phyloP scores from a whole-genome alignment of 2,329 filamentous ascomycete species.

The Exophiala aquamarina region DNA sequence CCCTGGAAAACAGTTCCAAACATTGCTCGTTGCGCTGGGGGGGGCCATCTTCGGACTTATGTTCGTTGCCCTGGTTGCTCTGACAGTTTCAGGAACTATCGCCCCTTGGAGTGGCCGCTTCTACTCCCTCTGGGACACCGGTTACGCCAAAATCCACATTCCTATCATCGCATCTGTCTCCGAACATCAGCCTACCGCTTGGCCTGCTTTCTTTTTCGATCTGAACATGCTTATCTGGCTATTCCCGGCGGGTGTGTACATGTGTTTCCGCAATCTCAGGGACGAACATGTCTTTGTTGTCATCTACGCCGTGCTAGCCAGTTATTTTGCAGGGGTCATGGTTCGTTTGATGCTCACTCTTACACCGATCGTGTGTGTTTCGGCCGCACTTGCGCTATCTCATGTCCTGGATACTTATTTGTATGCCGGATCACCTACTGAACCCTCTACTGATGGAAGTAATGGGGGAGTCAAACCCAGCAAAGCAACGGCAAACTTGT shows the following conservation, averaged over 20 bases:
- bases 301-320: conserved; percentile 93
- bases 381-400: conserved; percentile 84
- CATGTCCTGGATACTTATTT: conserved; percentile 87
- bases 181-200: conserved; percentile 97
- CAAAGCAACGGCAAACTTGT: conserved; percentile 57
- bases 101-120: conserved; percentile 98
- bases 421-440: conserved; percentile 61
- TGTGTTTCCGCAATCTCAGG: conserved; percentile 90
- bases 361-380: conserved; percentile 93
- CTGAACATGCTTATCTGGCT: conserved; percentile 98
- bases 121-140: conserved; percentile 98
- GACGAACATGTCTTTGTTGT: conserved; percentile 98
- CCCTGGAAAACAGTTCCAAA: conserved; percentile 90
- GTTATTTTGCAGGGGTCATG: conserved; percentile 99
- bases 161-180: conserved; percentile 99
- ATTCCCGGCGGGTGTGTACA: conserved; percentile 96
- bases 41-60: conserved; percentile 72
- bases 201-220: conserved; percentile 99
- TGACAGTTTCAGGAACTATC: conserved; percentile 85
- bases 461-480: conserved; percentile 44
- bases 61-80: conserved; percentile 72
- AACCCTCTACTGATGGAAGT: conserved; percentile 41
- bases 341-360: conserved; percentile 97
- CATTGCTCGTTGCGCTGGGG: conserved; percentile 75
- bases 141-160: conserved; percentile 98